Conservation (phyloP, 2,329 filamentous ascomycete genomes). For the Periconia sp. region DNA sequence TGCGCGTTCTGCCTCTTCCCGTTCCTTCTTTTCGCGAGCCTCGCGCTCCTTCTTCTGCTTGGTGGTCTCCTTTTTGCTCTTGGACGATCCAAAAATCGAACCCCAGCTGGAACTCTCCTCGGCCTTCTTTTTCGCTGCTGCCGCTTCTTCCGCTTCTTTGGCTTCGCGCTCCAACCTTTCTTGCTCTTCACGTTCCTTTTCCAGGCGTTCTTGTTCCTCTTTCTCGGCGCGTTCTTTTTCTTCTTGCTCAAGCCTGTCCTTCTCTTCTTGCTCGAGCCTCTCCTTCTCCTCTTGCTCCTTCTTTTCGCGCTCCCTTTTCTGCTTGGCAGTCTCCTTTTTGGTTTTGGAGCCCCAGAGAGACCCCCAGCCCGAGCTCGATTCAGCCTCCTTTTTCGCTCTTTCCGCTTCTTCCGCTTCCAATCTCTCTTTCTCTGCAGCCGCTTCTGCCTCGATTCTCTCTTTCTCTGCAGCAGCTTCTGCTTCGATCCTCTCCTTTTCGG, state of each 20-base stretch:
- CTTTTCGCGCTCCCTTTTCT: constrained; percentile 31
- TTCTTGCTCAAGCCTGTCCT: constrained; percentile 39
- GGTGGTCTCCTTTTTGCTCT: constrained; percentile 32
- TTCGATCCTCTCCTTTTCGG: constrained; percentile 20
- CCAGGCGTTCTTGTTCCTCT: constrained; percentile 42
- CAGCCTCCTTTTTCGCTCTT: constrained; percentile 22
- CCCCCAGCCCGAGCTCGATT: constrained; percentile 36
- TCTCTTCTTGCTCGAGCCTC: constrained; percentile 37
- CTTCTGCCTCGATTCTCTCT: constrained; percentile 25
- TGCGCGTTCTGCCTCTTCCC: constrained; percentile 31
- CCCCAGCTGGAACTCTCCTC: constrained; percentile 29
- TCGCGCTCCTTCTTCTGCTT: constrained; percentile 26
- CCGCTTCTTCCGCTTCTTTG: constrained; percentile 27
- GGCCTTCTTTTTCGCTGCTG: constrained; percentile 14
- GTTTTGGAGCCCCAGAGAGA: constrained; percentile 39
- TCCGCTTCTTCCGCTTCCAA: constrained; percentile 23
- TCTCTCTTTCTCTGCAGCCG: constrained; percentile 17
- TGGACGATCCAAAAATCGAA: constrained; percentile 16
- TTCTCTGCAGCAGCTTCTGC: constrained; percentile 18
- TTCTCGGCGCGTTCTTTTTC: constrained; percentile 30
- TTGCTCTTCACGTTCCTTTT: constrained; percentile 32
- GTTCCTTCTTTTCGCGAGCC: constrained; percentile 16
- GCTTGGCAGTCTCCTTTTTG: constrained; percentile 42
- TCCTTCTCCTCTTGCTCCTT: constrained; percentile 32
- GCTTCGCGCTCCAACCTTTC: constrained; percentile 39